phyloP scores from a whole-genome alignment of 2,329 filamentous ascomycete species.

The Akanthomyces muscarius region DNA sequence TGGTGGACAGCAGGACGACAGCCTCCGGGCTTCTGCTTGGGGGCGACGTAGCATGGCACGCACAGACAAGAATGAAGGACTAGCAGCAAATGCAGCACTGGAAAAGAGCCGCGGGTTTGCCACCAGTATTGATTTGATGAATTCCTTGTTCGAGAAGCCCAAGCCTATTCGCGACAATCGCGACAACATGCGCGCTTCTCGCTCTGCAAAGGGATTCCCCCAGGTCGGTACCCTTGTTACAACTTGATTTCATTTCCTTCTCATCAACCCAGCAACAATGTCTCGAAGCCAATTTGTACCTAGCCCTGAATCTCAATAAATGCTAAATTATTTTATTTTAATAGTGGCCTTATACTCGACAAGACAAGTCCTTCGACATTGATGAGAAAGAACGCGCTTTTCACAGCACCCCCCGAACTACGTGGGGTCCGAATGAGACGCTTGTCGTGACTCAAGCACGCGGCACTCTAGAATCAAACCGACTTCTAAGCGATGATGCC shows the following conservation, averaged over 20 bases:
- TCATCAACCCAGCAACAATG: conserved; percentile 11
- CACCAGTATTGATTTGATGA: conserved; percentile 94
- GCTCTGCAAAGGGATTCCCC: conserved; percentile 63
- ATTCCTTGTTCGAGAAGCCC: conserved; percentile 79
- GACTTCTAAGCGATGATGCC: conserved; percentile 23
- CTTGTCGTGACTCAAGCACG: conserved; percentile 54
- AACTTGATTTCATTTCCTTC: conserved; percentile 28
- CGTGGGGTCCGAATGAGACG: conserved; percentile 72
- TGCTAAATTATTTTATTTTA: conserved; percentile 44
- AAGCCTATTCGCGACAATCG: conserved; percentile 54
- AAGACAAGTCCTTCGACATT: conserved; percentile 65
- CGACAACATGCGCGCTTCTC: conserved; percentile 49
- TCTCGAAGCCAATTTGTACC: conserved; percentile 27
- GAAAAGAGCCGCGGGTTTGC: conserved; percentile 64
- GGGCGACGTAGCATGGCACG: conserved; percentile 29
- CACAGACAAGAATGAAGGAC: conserved; percentile 27
- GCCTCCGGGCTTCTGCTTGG: conserved; percentile 38
- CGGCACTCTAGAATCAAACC: conserved; percentile 38
- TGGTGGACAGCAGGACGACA: conserved; percentile 46
- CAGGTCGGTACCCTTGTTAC: conserved; percentile 72
- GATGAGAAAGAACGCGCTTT: conserved; percentile 61
- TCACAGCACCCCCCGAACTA: conserved; percentile 71
- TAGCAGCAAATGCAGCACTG: conserved; percentile 27
- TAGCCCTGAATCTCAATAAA: conserved; percentile 32
- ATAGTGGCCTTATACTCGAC: conserved; percentile 85